Evolutionary conservation across 2,329 filamentous ascomycete species (phyloP), one percentile per base, ranked within the genome.

Genomic region (Fusarium luffae): DNA sequence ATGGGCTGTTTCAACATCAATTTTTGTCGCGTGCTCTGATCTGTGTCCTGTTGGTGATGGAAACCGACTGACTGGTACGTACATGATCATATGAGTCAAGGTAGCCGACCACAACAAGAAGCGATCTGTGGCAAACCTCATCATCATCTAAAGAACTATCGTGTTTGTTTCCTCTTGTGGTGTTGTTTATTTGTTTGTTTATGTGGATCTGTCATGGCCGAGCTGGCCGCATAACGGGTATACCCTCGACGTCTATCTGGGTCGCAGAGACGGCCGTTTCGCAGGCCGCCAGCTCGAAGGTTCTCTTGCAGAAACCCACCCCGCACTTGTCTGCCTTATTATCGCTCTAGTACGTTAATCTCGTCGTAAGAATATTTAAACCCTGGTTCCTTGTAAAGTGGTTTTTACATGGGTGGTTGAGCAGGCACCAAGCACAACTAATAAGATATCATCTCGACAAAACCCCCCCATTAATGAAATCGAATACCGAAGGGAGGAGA

Each of bases 201-300:
- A 65, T 63, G 56, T 42, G 63, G 68, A 75, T 73, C 71, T 74
- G 59, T 50, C 60, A 68, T 66, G 73, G 73, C 48, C 69, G 40
- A 72, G 73, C 54, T 66, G 73, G 73, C 70, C 71, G 59, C 59
- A 50, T 56, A 23, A 62, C 63, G 71, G 68, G 54, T 65, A 66
- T 59, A 66, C 42, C 63, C 73, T 63, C 60, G 68, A 72, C 69
- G 73, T 57, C 66, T 65, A 75, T 75, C 73, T 75, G 48, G 61
- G 69, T 58, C 66, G 68, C 54, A 68, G 54, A 44, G 50, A 54
- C 37, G 59, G 52, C 52, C 68, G 21, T 58, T 41, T 28, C 30
- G 37, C 21, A 30, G 68, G 54, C 47, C 48, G 25, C 40, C 40
- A 68, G 30, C 58, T 70, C 37, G 54, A 47, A 54, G 63, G 32